Percentiles rank a stretch among this genome's conserved stretches.
phyloP scores from a whole-genome alignment of 306 rosid genomes.

The Vigna unguiculata region DNA sequence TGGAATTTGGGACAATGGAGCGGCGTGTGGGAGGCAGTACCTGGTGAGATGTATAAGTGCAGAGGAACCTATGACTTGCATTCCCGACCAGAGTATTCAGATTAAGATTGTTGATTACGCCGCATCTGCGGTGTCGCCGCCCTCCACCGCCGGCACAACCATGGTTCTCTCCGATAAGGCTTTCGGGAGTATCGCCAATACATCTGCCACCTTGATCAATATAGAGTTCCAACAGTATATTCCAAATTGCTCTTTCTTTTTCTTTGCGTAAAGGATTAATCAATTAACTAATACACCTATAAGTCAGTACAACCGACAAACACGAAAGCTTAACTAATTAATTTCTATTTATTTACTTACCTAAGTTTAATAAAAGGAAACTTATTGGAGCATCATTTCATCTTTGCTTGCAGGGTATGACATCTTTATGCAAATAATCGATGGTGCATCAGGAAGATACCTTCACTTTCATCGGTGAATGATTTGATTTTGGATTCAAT shows the following conservation, averaged over 20 bases:
- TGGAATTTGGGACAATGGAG: slow-evolving; percentile 93
- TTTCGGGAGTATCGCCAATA: slow-evolving; percentile 58
- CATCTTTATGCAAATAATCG: background rate
- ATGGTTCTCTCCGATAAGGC: slow-evolving; percentile 67
- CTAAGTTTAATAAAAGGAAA: background rate
- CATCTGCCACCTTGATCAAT: slow-evolving; percentile 50
- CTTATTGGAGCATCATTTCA: background rate
- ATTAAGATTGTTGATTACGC: slow-evolving; percentile 67
- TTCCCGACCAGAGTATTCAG: slow-evolving; percentile 61
- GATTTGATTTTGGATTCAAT: background rate
- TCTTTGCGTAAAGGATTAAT: background rate
- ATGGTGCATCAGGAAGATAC: background rate
- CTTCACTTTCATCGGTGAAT: background rate
- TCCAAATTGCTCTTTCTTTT: background rate
- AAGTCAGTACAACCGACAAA: too few species aligned
- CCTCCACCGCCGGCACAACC: slow-evolving; percentile 52
- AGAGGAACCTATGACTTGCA: slow-evolving; percentile 56
- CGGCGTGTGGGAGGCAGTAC: slow-evolving; percentile 86
- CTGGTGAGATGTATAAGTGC: slow-evolving; percentile 83
- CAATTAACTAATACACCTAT: too few species aligned
- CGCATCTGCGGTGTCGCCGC: background rate
- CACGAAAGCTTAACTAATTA: background rate
- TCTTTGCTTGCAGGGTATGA: slow-evolving; percentile 41
- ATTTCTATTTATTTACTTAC: background rate
- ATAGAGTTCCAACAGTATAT: slow-evolving; percentile 79